Evolutionary conservation across 2,329 filamentous ascomycete species (phyloP), one percentile per base, ranked within the genome.

Genomic region (Fusarium floridanum): DNA sequence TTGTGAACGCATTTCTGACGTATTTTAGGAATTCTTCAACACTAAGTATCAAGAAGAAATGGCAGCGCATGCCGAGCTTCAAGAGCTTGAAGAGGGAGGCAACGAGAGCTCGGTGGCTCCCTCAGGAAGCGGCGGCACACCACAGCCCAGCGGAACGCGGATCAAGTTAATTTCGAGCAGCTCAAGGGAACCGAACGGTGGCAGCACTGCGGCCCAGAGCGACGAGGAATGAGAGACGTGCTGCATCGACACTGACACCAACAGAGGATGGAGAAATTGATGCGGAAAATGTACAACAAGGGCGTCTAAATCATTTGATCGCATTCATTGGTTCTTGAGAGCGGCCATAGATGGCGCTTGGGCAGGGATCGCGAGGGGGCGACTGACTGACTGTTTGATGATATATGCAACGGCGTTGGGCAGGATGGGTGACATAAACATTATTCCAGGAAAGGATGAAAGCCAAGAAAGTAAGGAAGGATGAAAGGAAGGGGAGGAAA

Each of bases 151-250:
- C 72, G 83, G 87, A 16, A 91, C 90, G 5, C 87, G 92, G 66
- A 95, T 96, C 83, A 95, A 93, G 85, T 86, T 96, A 71, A 93
- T 87, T 55, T 85, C 84, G 43, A 85, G 80, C 68, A 76, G 81
- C 53, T 78, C 82, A 10, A 82, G 81, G 62, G 83, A 84, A 64
- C 77, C 79, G 29, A 85, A 85, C 56, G 84, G 84, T 20, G 80
- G 78, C 24, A 85, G 82, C 71, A 82, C 83, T 60, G 80, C 82
- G 8, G 80, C 82, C 63, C 86, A 87, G 77, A 90, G 88, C 78
- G 88, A 91, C 72, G 87, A 89, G 70, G 88, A 91, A 60, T 87
- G 77, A 81, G 63, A 64, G 48, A 61, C 43, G 66, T 60, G 43
- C 32, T 64, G 66, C 55, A 59, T 39, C 50, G 50, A 55, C 50